Evolutionary conservation across 257 asterid species (phyloP), one percentile per base, ranked within the genome.

Genomic region (Capsicum chinense): DNA sequence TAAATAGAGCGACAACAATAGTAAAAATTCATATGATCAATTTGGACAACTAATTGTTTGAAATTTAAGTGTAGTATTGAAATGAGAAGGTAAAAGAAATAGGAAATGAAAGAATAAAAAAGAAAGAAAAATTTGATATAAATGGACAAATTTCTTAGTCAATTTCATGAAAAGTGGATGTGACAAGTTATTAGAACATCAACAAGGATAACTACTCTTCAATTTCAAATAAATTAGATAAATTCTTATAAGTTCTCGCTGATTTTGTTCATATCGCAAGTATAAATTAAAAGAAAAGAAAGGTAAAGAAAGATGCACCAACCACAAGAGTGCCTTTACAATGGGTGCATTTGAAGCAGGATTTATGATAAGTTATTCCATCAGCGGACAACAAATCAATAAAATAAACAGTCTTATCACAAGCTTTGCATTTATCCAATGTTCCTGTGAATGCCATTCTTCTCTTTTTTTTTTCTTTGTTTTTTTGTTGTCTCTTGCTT

Each of bases 291-390:
- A 33, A n/a, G 15, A 56, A 59, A 7, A 19, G 14, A 68, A 81
- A 83, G 16, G 62, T 1, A 56, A 60, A 42, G 17, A 33, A 69
- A 79, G 17, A 83, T 42, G 50, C 85, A 92, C 92, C 86, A 88
- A 92, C 94, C 87, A 88, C 87, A 47, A 90, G 93, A 60, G 94
- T 90, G 1, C 95, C 92, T 64, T 82, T 90, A 88, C 95, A 92
- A 57, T 88, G 88, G 83, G 70, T 67, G 86, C 95, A 92, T 88
- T 90, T 91, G 91, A 92, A 92, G 88, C 95, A 92, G 7, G 88
- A 85, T 62, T 91, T 91, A 84, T 92, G 95, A 79, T 89, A 92
- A 26, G 89, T 90, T 69, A 89, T 79, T 82, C 94, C 94, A 86
- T 92, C 94, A 17, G 92, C 93, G 12, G 92, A 86, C 79, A 91